Percentiles rank a stretch among this genome's conserved stretches.
phyloP scores from a whole-genome alignment of 2,329 filamentous ascomycete species.

The Colletotrichum salicis region DNA sequence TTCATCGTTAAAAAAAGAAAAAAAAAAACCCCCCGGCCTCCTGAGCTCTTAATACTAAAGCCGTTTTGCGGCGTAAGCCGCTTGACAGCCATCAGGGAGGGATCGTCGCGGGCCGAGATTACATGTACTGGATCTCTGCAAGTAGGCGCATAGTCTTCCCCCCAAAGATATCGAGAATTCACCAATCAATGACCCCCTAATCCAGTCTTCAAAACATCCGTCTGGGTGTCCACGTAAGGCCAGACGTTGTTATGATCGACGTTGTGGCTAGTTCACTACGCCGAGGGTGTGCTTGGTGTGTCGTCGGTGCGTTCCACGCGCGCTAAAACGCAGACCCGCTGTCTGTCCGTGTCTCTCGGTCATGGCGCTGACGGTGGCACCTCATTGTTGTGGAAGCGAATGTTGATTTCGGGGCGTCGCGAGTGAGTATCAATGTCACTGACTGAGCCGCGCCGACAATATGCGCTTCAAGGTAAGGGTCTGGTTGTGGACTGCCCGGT shows the following conservation, averaged over 20 bases:
- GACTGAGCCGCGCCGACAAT: not conserved
- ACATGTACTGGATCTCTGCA: not conserved
- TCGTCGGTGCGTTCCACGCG: slow-evolving; percentile 5
- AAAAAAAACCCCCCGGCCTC: too few relatives aligned
- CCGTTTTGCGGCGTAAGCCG: not conserved
- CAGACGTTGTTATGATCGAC: not conserved
- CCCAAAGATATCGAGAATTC: not conserved
- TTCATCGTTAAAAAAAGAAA: not conserved
- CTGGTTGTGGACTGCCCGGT: not conserved
- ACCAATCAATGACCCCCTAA: not conserved
- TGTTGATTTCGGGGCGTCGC: not conserved
- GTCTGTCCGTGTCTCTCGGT: slow-evolving; percentile 27
- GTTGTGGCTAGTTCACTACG: not conserved
- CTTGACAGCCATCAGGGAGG: not conserved
- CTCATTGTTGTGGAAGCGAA: not conserved
- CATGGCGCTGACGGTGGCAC: not conserved
- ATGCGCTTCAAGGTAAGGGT: not conserved
- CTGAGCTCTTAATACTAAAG: too few relatives aligned
- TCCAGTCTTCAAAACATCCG: not conserved
- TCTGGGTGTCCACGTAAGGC: not conserved
- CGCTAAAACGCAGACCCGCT: slow-evolving; percentile 15
- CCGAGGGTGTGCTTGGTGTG: slow-evolving; percentile 2
- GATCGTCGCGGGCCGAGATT: not conserved
- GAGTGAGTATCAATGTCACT: too few relatives aligned
- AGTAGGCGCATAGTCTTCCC: not conserved